These are phyloP conservation scores for Fusarium sp. DNA, from an alignment of 2,329 filamentous ascomycete species.

Conservation along the genomic window DNA sequence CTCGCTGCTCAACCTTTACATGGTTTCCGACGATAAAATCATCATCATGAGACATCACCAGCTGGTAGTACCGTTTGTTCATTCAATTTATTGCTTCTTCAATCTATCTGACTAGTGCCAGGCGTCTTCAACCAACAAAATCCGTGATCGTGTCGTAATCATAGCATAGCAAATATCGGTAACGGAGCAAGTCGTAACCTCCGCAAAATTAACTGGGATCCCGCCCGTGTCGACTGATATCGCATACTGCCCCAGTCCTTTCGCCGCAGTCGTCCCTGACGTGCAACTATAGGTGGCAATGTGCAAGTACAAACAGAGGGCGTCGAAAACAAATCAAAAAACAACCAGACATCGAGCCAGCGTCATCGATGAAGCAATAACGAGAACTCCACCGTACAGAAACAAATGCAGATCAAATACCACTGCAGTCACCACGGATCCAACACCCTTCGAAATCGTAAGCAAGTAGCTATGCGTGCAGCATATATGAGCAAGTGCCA, in stretches of 20 bases:
- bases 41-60: not conserved
- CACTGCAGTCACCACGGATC: not conserved
- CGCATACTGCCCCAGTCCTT: conserved; percentile 2
- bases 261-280: conserved; percentile 10
- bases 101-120: conserved; percentile 2
- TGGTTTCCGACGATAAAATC: not conserved
- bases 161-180: conserved; percentile 13
- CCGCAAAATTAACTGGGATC: conserved; percentile 12
- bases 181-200: conserved; percentile 10
- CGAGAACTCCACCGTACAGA: not conserved
- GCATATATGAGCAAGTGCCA: not conserved
- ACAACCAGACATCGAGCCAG: not conserved
- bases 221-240: not conserved
- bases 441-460: not conserved
- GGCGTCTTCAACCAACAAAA: conserved; percentile 13
- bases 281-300: conserved; percentile 3
- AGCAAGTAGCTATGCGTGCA: conserved; percentile 9
- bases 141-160: conserved; percentile 20
- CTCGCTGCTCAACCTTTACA: not conserved
- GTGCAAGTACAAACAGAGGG: conserved; percentile 9
- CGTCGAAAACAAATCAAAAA: not conserved
- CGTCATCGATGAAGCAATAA: not conserved
- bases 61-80: not conserved
- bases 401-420: conserved; percentile 2
- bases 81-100: conserved; percentile 3